A percentile compares a stretch with the other conserved stretches of the same genome.
Evolutionary conservation across 345 rosid species (phyloP).

Genomic region (Eucalyptus fibrosa): DNA sequence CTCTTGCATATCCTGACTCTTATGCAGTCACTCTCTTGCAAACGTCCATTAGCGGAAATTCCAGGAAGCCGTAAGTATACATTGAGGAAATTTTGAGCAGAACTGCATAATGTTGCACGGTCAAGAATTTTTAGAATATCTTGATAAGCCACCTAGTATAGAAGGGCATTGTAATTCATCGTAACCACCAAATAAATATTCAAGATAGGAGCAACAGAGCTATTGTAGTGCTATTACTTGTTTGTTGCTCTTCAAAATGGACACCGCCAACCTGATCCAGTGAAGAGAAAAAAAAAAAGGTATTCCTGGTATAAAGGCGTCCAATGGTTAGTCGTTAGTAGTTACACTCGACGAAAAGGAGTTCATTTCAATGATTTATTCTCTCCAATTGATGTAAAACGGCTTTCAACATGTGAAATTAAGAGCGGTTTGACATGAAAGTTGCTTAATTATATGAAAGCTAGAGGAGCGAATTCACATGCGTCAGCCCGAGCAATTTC

Average conservation of each 20-base stretch:
- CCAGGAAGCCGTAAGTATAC: conserved; percentile 78
- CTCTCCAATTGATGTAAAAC: neutral
- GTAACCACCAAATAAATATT: neutral
- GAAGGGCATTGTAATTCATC: neutral
- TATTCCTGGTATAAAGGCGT: too few relatives aligned
- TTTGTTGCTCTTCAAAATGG: conserved; percentile 74
- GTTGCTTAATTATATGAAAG: neutral
- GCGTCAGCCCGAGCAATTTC: neutral
- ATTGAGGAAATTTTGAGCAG: conserved; percentile 86
- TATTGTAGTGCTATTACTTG: conserved; percentile 32
- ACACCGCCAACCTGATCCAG: too few relatives aligned
- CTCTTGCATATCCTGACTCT: conserved; percentile 96
- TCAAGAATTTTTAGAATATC: conserved; percentile 89
- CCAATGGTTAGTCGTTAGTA: too few relatives aligned
- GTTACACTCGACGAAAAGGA: too few relatives aligned
- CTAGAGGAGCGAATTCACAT: neutral
- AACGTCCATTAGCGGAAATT: conserved; percentile 65
- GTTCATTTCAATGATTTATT: neutral
- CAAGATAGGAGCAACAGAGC: neutral
- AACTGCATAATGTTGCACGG: conserved; percentile 64
- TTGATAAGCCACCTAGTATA: conserved; percentile 65
- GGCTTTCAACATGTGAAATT: neutral
- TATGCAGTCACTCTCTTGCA: conserved; percentile 89
- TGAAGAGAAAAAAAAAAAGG: too few relatives aligned
- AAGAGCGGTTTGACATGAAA: neutral